Conservation (phyloP, 768 basidiomycete species). For the Agrocybe chaxingu region DNA sequence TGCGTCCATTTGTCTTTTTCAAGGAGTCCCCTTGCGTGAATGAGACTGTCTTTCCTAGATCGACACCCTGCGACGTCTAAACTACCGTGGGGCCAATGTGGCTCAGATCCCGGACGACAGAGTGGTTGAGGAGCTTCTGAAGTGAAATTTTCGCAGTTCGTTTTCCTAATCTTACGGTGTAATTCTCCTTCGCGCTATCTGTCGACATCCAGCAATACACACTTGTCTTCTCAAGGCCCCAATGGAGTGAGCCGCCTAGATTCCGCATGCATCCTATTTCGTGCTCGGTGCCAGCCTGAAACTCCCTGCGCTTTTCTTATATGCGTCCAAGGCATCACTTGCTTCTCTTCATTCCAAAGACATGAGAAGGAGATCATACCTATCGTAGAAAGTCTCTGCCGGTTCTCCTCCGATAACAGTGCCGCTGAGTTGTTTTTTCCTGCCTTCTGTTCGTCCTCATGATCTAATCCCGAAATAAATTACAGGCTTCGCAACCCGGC, state of each 20-base stretch:
- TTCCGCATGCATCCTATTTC: no score
- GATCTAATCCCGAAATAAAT: slow-evolving; percentile 2
- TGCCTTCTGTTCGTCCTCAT: background rate
- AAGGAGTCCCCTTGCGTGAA: background rate
- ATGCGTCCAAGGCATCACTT: no score
- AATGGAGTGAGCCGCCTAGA: no score
- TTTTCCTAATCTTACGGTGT: slow-evolving; percentile 9
- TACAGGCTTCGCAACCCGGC: background rate
- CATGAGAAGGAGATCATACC: no score
- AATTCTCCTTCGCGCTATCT: background rate
- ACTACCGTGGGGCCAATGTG: slow-evolving; percentile 83
- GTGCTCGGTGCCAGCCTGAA: no score
- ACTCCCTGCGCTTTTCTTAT: no score
- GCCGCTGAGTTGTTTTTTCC: slow-evolving; percentile 6
- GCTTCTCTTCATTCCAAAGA: no score
- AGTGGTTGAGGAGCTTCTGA: slow-evolving; percentile 83
- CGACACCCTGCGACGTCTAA: slow-evolving; percentile 81
- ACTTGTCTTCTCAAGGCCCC: background rate
- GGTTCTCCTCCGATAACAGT: background rate
- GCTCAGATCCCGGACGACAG: slow-evolving; percentile 79
- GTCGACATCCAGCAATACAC: background rate
- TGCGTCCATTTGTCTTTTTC: slow-evolving; percentile 38
- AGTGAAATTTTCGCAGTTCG: slow-evolving; percentile 28
- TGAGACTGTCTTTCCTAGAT: slow-evolving; percentile 45
- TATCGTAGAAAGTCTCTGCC: no score